Evolutionary conservation across 495 filamentous ascomycete genomes (phyloP).

Genomic region (Aspergillus bertholletiae): DNA sequence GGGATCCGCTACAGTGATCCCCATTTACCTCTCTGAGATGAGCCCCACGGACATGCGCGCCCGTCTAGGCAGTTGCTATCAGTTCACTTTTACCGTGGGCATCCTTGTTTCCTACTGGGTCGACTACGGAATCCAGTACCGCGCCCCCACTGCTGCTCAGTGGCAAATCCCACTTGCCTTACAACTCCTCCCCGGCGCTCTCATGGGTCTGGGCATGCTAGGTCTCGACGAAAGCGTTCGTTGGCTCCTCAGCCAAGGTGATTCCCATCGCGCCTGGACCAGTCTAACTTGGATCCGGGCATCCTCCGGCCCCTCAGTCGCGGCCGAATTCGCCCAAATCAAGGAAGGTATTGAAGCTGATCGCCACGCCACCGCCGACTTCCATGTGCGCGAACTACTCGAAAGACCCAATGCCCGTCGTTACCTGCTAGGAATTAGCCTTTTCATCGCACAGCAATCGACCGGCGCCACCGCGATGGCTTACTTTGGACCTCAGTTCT

Average conservation of each 20-base stretch:
- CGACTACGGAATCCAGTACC: constrained; percentile 53
- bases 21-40: constrained; percentile 57
- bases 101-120: constrained; percentile 53
- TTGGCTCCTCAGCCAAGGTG: constrained; percentile 46
- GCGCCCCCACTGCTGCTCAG: constrained; percentile 48
- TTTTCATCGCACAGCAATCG: constrained; percentile 48
- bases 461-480: constrained; percentile 53
- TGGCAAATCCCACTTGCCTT: constrained; percentile 54
- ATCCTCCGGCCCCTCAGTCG: constrained; percentile 27
- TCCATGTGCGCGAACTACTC: constrained; percentile 39
- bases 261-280: constrained; percentile 37
- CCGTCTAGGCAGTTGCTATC: constrained; percentile 49
- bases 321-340: constrained; percentile 46
- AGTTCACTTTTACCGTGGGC: constrained; percentile 51
- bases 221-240: constrained; percentile 47
- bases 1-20: constrained; percentile 52
- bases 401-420: constrained; percentile 41
- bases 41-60: constrained; percentile 52
- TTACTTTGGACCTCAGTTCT: constrained; percentile 52
- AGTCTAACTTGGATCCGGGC: constrained; percentile 51
- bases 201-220: constrained; percentile 51
- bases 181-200: constrained; percentile 46
- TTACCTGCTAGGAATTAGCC: constrained; percentile 33
- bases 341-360: constrained; percentile 41
- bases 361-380: constrained; percentile 36